Evolutionary conservation across 495 filamentous ascomycete species (phyloP), one percentile per base, ranked within the genome.

Genomic region (Penicillium herquei): DNA sequence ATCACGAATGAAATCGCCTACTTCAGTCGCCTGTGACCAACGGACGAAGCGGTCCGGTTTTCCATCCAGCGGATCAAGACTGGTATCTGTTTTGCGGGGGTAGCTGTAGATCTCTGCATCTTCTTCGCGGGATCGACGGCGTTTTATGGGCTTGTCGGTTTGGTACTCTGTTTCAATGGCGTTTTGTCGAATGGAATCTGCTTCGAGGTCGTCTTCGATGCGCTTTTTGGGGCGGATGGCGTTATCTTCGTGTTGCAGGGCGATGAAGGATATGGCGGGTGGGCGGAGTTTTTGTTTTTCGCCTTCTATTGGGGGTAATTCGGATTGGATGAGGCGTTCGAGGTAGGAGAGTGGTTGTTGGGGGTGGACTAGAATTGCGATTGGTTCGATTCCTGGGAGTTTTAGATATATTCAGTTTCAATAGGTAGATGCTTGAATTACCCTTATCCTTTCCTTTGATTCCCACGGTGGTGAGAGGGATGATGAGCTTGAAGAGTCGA

Each of bases 1-100:
- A 62, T 96, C 93, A 5, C 91, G 89, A 56, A 98, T 91, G 70
- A 98, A 98, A 72, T 97, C 92, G 9, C 92, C 93, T 30, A 98
- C 86, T 61, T 97, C 93, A 9, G 92, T 96, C 13, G 84, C 86
- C 39, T 84, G 82, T 16, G 88, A 91, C 93, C 93, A 98, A n/a
- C 91, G 88, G 0, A 96, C 90, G 73, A 92, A 92, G 18, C 62
- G 68, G 17, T 70, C 58, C 3, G 68, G 66, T n/a, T 57, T 43
- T 3, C 56, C 58, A 5, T 57, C 43, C 30, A 58, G 44, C 1
- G 57, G 50, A 21, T 61, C 60, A 12, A 61, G 49, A 26, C 62
- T 62, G 9, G 63, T 49, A 47, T 54, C 64, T 41, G 57, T 55
- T 13, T 61, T 69, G 10, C 69, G 69, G n/a, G 66, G 72, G 46